These are phyloP conservation scores for Luvunga scandens DNA, from an alignment of 345 rosid species.

Conservation along the genomic window DNA sequence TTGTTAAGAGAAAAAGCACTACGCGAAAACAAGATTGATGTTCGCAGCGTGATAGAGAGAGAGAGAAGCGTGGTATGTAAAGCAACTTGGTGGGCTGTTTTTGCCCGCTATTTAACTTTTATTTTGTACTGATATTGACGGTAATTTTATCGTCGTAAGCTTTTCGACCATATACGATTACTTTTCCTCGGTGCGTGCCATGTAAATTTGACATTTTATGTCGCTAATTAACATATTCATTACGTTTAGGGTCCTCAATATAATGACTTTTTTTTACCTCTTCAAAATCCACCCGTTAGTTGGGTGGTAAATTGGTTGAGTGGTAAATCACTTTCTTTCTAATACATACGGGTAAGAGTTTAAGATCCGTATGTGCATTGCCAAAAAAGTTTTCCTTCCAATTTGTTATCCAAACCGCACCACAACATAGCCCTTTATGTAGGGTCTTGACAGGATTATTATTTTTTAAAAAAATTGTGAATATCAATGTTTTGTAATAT, in stretches of 20 bases:
- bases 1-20: conserved; percentile 15
- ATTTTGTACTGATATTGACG: background rate
- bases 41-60: conserved; percentile 29
- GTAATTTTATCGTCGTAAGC: background rate
- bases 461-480: no score
- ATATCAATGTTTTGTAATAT: no score
- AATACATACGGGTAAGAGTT: no score
- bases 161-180: conserved; percentile 14
- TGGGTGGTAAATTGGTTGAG: no score
- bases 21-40: conserved; percentile 25
- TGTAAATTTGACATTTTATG: background rate
- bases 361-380: no score
- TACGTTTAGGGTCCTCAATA: background rate
- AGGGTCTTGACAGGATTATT: no score
- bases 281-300: no score
- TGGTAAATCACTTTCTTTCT: no score
- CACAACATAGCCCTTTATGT: no score
- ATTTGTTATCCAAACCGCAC: no score
- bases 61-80: conserved; percentile 59
- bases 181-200: conserved; percentile 8
- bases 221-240: background rate
- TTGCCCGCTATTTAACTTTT: conserved; percentile 12
- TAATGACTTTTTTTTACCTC: background rate
- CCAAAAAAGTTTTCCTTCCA: no score
- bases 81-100: conserved; percentile 49